phyloP scores from a whole-genome alignment of 2,329 filamentous ascomycete genomes.

The Cladophialophora psammophila region DNA sequence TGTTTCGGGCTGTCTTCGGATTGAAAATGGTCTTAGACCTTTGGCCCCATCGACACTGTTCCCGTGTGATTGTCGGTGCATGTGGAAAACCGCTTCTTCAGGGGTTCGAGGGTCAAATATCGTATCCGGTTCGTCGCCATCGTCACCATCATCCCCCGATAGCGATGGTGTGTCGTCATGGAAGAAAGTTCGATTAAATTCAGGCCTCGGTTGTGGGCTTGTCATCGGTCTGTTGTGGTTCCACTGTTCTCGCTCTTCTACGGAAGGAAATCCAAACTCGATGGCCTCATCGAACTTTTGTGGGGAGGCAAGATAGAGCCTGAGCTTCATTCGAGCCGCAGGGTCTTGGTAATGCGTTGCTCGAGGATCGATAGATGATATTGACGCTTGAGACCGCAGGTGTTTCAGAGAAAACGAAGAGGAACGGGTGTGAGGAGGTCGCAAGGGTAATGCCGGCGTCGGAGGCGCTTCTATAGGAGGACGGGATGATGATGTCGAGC shows the following conservation, averaged over 20 bases:
- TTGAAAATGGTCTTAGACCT: conserved; percentile 26
- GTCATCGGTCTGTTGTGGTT: conserved; percentile 35
- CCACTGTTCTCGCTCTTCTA: conserved; percentile 42
- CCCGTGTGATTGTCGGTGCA: conserved; percentile 30
- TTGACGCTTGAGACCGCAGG: conserved; percentile 49
- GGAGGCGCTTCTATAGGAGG: conserved; percentile 59
- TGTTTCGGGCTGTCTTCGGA: conserved; percentile 43
- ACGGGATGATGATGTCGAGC: conserved; percentile 49
- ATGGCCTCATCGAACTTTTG: conserved; percentile 96
- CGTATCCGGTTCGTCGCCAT: conserved; percentile 37
- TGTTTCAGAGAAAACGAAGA: conserved; percentile 47
- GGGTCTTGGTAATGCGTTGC: conserved; percentile 90
- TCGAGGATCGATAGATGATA: conserved; percentile 69
- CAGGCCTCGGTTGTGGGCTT: conserved; percentile 51
- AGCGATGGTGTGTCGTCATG: conserved; percentile 56
- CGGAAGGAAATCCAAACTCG: conserved; percentile 83
- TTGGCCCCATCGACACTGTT: conserved; percentile 28
- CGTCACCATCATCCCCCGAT: conserved; percentile 48
- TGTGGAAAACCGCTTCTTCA: conserved; percentile 39
- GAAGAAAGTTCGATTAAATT: conserved; percentile 61
- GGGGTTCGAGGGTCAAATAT: conserved; percentile 41
- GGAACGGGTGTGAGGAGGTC: conserved; percentile 41
- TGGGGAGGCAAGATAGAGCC: conserved; percentile 84
- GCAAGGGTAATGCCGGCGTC: conserved; percentile 43
- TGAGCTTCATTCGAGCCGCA: conserved; percentile 83